A percentile compares a stretch with the other conserved stretches of the same genome.
These are phyloP conservation scores for Claviceps sorghi DNA, from an alignment of 2,329 filamentous ascomycete genomes.

Conservation along the genomic window DNA sequence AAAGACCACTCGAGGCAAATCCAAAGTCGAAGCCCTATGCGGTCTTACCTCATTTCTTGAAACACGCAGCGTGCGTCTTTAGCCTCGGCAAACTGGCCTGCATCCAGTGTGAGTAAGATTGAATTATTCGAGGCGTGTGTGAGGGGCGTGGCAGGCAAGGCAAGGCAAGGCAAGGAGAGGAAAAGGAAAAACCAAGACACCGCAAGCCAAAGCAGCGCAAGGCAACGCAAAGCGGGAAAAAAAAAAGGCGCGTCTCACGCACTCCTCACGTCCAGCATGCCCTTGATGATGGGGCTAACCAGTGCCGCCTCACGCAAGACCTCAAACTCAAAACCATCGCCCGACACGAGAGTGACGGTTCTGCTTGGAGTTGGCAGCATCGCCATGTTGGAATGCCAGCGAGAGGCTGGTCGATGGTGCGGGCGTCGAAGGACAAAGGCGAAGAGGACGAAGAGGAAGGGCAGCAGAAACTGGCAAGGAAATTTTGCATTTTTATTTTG, in stretches of 20 bases:
- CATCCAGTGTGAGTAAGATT: constrained; percentile 9
- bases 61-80: constrained; percentile 50
- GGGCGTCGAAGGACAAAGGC: background rate
- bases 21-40: background rate
- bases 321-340: constrained; percentile 64
- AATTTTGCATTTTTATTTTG: background rate
- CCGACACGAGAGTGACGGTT: constrained; percentile 64
- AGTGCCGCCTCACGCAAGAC: constrained; percentile 56
- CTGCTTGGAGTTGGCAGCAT: constrained; percentile 31
- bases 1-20: background rate
- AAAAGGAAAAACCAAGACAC: too few species aligned
- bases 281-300: constrained; percentile 56
- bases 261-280: constrained; percentile 60
- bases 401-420: background rate
- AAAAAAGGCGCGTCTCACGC: constrained; percentile 11
- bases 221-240: background rate
- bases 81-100: constrained; percentile 52
- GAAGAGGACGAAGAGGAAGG: background rate
- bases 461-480: background rate
- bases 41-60: constrained; percentile 56
- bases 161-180: background rate
- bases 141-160: background rate
- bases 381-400: constrained; percentile 3
- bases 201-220: background rate
- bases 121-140: background rate